Evolutionary conservation across 345 rosid genomes (phyloP).

Genomic region (Clausena lansium): DNA sequence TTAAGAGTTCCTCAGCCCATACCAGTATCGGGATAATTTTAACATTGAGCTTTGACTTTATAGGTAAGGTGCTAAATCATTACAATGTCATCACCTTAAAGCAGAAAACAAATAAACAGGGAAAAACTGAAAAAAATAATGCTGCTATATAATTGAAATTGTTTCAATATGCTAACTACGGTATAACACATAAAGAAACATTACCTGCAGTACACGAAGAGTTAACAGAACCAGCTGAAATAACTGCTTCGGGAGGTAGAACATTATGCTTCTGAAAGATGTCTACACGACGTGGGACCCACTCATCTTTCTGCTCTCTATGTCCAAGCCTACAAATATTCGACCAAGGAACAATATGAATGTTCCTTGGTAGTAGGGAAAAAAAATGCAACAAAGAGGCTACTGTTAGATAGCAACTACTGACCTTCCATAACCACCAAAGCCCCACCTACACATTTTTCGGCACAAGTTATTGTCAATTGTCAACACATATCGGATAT

Average conservation of each 20-base stretch:
- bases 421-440: conserved; percentile 98
- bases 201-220: conserved; percentile 97
- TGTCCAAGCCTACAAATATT: conserved; percentile 79
- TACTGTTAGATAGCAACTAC: conserved; percentile 20
- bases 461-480: conserved; percentile 23
- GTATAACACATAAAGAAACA: conserved; percentile 2
- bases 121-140: neutral
- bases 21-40: neutral
- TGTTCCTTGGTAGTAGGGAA: conserved; percentile 1
- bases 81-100: neutral
- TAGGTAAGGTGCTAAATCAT: neutral
- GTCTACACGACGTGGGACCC: conserved; percentile 91
- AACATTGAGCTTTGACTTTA: neutral
- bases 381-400: neutral
- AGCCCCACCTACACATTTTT: conserved; percentile 80
- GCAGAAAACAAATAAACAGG: conserved; percentile 3
- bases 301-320: conserved; percentile 98
- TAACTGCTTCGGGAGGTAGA: conserved; percentile 71
- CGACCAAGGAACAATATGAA: conserved; percentile 17
- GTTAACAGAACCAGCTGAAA: conserved; percentile 82
- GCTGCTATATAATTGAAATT: neutral
- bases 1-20: neutral
- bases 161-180: neutral
- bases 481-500: conserved; percentile 4
- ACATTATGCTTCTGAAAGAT: conserved; percentile 71